These are phyloP conservation scores for Lachnellula occidentalis DNA, from an alignment of 2,329 filamentous ascomycete genomes.

Conservation along the genomic window DNA sequence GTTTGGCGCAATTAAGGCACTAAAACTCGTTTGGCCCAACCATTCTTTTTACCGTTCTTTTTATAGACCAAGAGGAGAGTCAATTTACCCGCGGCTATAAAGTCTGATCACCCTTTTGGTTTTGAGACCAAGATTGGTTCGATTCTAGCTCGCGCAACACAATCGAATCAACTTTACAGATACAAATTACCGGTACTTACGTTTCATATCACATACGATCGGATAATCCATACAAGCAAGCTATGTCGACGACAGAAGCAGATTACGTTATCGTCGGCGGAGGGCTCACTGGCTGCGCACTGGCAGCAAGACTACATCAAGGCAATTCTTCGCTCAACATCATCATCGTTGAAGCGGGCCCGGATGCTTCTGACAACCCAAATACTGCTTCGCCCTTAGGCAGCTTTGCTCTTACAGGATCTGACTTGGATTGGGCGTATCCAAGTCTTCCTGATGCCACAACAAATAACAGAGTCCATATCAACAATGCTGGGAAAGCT, in stretches of 20 bases:
- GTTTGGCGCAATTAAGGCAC: too few species aligned
- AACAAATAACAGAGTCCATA: conserved; percentile 24
- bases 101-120: too few species aligned
- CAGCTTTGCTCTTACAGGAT: neutral
- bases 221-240: neutral
- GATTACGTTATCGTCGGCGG: conserved; percentile 37
- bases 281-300: conserved; percentile 34
- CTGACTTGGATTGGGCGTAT: conserved; percentile 32
- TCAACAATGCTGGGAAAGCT: conserved; percentile 33
- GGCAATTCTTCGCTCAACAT: conserved; percentile 30
- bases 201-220: too few species aligned
- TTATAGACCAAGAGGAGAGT: too few species aligned
- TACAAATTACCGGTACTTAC: too few species aligned
- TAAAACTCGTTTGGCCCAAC: too few species aligned
- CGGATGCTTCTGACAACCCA: conserved; percentile 22
- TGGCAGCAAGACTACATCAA: conserved; percentile 32
- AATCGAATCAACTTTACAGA: too few species aligned
- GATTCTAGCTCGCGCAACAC: too few species aligned
- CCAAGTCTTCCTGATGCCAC: conserved; percentile 29
- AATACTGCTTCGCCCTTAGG: neutral
- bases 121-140: too few species aligned
- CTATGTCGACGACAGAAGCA: neutral
- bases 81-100: too few species aligned
- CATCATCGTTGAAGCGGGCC: conserved; percentile 37
- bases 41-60: too few species aligned